Evolutionary conservation across 2,329 filamentous ascomycete genomes (phyloP), one percentile per base, ranked within the genome.

Genomic region (Cylindrodendrum hubeiense): DNA sequence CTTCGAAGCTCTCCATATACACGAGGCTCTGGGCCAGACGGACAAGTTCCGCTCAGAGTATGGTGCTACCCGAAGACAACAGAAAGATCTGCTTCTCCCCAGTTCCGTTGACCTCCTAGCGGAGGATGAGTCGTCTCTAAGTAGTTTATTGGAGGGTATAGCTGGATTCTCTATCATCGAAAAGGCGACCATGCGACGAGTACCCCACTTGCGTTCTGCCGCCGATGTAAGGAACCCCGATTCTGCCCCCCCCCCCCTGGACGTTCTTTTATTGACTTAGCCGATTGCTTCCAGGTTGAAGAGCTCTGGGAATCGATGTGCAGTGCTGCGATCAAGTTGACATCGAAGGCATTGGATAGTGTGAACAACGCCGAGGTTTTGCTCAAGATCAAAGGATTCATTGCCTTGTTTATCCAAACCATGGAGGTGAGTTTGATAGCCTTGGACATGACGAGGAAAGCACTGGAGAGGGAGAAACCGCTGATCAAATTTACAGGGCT

Each of bases 231-330:
- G 88, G 76, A 51, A n/a, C 33, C 10, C 13, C 3, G n/a, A n/a
- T 4, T 13, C 3, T 15, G 12, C 17, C 12, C 9, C 15, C 26
- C 5, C 15, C 26, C 21, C 28, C 37, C n/a, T n/a, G n/a, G 9
- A 3, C 2, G 17, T 33, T 21, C n/a, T 24, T 7, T 30, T 7
- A 24, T 51, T 75, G 22, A 74, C 33, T n/a, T 19, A 33, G 1
- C 15, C 6, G 9, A 10, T 21, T 60, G 24, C 28, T 4, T 44
- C 8, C 66, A 95, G 92, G 90, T 98, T n/a, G 96, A 99, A 76
- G 96, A 98, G 79, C 84, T 99, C 2, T 99, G 96, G 96, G 95
- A 98, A 74, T 98, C 95, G 0, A 96, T 98, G 93, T 98, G 95
- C 76, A 93, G 95, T 75, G 90, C 91, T 47, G 91, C 93, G 0